Evolutionary conservation across 2,329 filamentous ascomycete species (phyloP).

Genomic region (Fonsecaea pedrosoi): DNA sequence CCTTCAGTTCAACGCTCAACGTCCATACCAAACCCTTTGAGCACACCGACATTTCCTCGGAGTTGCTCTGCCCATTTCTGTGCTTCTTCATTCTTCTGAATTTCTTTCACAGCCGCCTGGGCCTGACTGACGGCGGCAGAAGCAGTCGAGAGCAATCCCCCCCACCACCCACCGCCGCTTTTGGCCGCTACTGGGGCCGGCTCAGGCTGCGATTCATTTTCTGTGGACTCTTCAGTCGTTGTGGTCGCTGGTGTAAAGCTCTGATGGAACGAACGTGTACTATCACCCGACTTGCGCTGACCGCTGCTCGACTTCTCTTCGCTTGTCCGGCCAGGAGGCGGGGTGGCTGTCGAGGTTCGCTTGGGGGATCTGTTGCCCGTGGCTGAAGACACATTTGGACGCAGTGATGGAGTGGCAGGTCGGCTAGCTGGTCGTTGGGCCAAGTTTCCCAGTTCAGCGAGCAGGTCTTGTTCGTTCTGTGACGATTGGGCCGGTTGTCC

Average conservation of each 20-base stretch:
- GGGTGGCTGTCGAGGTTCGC: conserved; percentile 58
- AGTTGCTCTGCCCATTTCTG: conserved; percentile 96
- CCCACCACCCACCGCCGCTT: conserved; percentile 78
- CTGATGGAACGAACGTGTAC: conserved; percentile 72
- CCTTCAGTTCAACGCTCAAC: background rate
- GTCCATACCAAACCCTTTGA: conserved; percentile 74
- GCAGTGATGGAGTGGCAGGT: conserved; percentile 77
- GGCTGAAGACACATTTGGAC: conserved; percentile 59
- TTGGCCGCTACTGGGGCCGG: conserved; percentile 65
- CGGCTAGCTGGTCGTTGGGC: conserved; percentile 73
- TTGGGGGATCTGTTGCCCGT: conserved; percentile 60
- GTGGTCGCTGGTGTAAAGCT: conserved; percentile 73
- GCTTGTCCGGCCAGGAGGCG: conserved; percentile 60
- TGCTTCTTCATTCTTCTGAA: conserved; percentile 94
- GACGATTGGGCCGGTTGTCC: conserved; percentile 36
- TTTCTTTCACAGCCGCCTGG: conserved; percentile 90
- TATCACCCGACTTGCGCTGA: conserved; percentile 78
- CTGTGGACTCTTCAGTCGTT: conserved; percentile 55
- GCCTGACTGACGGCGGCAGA: conserved; percentile 80
- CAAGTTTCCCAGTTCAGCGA: conserved; percentile 86
- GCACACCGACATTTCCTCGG: conserved; percentile 80
- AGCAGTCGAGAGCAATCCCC: conserved; percentile 81
- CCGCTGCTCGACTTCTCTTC: conserved; percentile 66
- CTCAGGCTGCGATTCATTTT: conserved; percentile 60
- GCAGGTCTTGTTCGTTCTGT: conserved; percentile 70